Evolutionary conservation across 495 filamentous ascomycete genomes (phyloP), one percentile per base, ranked within the genome.

Genomic region (Podospora anserina): DNA sequence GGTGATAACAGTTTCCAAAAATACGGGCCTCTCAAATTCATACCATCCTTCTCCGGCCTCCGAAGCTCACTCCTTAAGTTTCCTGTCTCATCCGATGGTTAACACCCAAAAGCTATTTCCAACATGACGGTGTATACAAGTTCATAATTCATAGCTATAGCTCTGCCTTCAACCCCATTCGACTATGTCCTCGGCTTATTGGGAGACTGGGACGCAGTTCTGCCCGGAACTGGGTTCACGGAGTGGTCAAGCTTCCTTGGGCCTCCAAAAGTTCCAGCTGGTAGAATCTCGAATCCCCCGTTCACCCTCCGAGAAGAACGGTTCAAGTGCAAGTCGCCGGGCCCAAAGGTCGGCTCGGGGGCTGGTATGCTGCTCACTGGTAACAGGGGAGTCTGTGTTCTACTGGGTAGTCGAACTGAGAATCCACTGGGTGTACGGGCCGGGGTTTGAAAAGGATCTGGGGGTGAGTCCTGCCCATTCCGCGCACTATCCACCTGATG

Each of bases 231-330:
- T 13, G 39, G 11, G 39, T 49, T 16, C 7, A 5, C 39, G 13
- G 39, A 16, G 39, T 49, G 7, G 39, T 6, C 39, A 49, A 49
- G 39, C 39, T 49, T 11, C 9, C 9, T 49, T 49, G 39, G 39
- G 13, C 7, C 39, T 7, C 74, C 71, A 67, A 82, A 81, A 2
- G 85, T 88, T 19, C 88, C 88, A 18, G 86, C 86, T 30, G 81
- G 82, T 0, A 89, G 74, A 54, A 90, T 79, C 71, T 88, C 84
- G 68, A 90, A 89, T 5, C 88, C 87, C 11, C 83, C 82, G 68
- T 89, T 89, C 18, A 89, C 84, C 67, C 82, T 85, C 18, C 88
- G 81, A 2, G 85, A 68, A 6, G 71, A 62, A 20, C 73, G 78
- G 58, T 84, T 82, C 11, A 83, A 76, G 64, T 85, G 82, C 11